A percentile compares a stretch with the other conserved stretches of the same genome.
Evolutionary conservation across 2,329 filamentous ascomycete genomes (phyloP).

Genomic region (Cytospora leucostoma): DNA sequence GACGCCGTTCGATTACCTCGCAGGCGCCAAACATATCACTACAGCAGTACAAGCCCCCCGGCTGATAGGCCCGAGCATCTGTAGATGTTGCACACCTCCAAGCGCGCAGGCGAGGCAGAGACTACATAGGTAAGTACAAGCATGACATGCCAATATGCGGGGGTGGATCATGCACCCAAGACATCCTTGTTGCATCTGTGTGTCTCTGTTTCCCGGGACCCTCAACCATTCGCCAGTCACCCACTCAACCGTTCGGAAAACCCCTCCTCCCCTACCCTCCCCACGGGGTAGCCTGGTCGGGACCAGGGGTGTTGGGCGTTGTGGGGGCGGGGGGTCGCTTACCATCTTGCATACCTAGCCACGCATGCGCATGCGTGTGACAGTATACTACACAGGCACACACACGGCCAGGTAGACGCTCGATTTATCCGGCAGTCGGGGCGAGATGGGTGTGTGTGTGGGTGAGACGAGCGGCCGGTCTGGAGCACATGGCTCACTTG

Average conservation of each 20-base stretch:
- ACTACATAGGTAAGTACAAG: no score
- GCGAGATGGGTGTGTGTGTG: conserved; percentile 1
- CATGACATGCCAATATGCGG: no score
- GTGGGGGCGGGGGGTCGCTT: neutral
- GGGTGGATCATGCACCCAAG: no score
- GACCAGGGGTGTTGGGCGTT: neutral
- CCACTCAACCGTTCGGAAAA: neutral
- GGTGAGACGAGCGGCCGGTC: conserved; percentile 5
- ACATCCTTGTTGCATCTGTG: no score
- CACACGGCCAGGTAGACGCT: neutral
- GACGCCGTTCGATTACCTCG: no score
- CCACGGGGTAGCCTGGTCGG: conserved; percentile 5
- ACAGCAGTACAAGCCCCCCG: no score
- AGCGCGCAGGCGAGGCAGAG: no score
- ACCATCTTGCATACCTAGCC: neutral
- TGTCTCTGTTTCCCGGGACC: no score
- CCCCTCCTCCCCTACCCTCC: neutral
- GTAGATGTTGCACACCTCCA: no score
- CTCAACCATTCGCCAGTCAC: neutral
- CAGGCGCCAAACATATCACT: no score
- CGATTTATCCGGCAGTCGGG: conserved; percentile 12
- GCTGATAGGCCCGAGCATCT: no score
- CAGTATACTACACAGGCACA: neutral
- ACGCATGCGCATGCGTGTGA: neutral
- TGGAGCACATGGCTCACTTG: conserved; percentile 15